Evolutionary conservation across 176 grass and related monocot species (phyloP).

Genomic region (Calamus simplicifolius): DNA sequence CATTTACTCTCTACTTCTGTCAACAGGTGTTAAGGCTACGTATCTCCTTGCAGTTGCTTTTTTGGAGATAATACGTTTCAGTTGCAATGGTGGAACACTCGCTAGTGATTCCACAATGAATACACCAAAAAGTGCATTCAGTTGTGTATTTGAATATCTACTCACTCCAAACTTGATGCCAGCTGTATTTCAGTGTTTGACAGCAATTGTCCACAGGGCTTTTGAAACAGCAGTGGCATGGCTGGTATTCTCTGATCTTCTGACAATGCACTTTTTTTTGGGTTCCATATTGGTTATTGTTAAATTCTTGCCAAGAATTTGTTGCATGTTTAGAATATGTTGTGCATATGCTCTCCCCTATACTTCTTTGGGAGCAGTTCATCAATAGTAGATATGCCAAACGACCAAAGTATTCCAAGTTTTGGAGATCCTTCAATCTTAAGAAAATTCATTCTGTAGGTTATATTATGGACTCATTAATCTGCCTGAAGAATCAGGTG

Average conservation of each 20-base stretch:
- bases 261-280: neutral
- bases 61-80: constrained; percentile 95
- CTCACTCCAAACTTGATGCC: constrained; percentile 92
- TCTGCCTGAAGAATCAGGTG: too few relatives aligned
- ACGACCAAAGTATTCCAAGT: too few relatives aligned
- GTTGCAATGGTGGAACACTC: constrained; percentile 77
- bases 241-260: constrained; percentile 51
- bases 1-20: constrained; percentile 13
- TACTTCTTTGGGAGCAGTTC: too few relatives aligned
- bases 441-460: too few relatives aligned
- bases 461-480: too few relatives aligned
- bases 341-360: too few relatives aligned
- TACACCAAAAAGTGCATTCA: constrained; percentile 82
- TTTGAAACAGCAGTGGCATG: constrained; percentile 79
- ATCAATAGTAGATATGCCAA: too few relatives aligned
- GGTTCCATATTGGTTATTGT: neutral
- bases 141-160: constrained; percentile 96
- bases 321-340: too few relatives aligned
- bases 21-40: constrained; percentile 93
- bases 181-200: constrained; percentile 86
- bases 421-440: too few relatives aligned
- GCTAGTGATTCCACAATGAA: constrained; percentile 44
- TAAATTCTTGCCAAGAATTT: constrained; percentile 3
- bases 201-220: constrained; percentile 77
- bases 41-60: constrained; percentile 97